phyloP scores from a whole-genome alignment of 495 filamentous ascomycete species.

The Penicillium egyptiacum region DNA sequence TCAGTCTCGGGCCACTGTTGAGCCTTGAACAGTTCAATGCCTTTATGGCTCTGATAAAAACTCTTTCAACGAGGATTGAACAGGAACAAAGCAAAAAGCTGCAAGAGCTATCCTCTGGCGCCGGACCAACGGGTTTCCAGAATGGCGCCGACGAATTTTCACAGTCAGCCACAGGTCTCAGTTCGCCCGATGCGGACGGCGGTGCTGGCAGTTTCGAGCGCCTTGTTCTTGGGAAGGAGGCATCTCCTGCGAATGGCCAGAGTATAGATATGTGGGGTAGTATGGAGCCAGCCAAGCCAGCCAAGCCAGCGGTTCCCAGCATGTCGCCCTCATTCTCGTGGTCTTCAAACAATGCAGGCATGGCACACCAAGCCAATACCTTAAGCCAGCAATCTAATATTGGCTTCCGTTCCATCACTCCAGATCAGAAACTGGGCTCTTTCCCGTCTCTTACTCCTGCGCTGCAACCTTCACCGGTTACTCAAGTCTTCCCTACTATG shows the following conservation, averaged over 20 bases:
- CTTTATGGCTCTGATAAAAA: slow-evolving; percentile 85
- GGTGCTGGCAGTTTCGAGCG: slow-evolving; percentile 74
- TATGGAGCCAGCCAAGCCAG: slow-evolving; percentile 33
- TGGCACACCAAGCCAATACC: slow-evolving; percentile 23
- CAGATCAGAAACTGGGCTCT: slow-evolving; percentile 49
- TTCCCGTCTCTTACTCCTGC: slow-evolving; percentile 52
- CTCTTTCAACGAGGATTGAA: slow-evolving; percentile 75
- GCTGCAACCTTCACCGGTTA: slow-evolving; percentile 30
- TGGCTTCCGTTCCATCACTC: slow-evolving; percentile 51
- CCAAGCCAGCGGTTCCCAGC: slow-evolving; percentile 27
- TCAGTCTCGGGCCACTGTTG: slow-evolving; percentile 86
- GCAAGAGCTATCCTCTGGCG: slow-evolving; percentile 68
- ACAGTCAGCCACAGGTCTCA: slow-evolving; percentile 21
- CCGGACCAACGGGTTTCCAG: slow-evolving; percentile 40
- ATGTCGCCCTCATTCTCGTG: slow-evolving; percentile 48
- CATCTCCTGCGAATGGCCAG: slow-evolving; percentile 26
- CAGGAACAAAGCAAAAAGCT: slow-evolving; percentile 84
- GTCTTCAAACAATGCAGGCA: slow-evolving; percentile 36
- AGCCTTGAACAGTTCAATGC: slow-evolving; percentile 82
- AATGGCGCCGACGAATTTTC: slow-evolving; percentile 34
- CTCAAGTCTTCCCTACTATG: slow-evolving; percentile 35
- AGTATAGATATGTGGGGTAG: slow-evolving; percentile 40
- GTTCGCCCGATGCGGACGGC: slow-evolving; percentile 34
- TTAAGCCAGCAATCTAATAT: slow-evolving; percentile 26
- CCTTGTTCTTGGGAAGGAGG: slow-evolving; percentile 70